A percentile compares a stretch with the other conserved stretches of the same genome.
phyloP scores from a whole-genome alignment of 495 filamentous ascomycete species.

The Xylaria acuta region DNA sequence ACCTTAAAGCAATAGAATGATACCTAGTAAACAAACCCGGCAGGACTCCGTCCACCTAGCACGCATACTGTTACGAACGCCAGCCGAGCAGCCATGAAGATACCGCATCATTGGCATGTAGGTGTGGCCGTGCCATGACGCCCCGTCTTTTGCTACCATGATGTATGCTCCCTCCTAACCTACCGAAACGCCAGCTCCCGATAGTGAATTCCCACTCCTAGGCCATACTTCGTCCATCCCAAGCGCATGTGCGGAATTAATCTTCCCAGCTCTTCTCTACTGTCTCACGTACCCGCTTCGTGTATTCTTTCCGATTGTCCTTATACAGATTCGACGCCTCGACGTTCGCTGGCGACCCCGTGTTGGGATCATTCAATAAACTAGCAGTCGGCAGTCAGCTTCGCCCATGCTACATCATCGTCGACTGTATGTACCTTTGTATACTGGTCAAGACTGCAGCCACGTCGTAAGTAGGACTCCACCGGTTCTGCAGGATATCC shows the following conservation, averaged over 20 bases:
- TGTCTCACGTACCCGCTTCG: constrained; percentile 92
- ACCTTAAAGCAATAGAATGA: constrained; percentile 15
- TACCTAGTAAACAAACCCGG: background rate
- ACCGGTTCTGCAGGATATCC: constrained; percentile 96
- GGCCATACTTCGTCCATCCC: background rate
- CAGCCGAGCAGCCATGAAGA: background rate
- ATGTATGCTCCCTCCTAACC: constrained; percentile 4
- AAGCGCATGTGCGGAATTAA: constrained; percentile 44
- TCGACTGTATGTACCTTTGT: constrained; percentile 71
- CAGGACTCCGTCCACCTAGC: constrained; percentile 6
- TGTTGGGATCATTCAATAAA: constrained; percentile 98
- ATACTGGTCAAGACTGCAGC: constrained; percentile 97
- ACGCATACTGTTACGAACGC: constrained; percentile 20
- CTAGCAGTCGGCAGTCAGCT: constrained; percentile 52
- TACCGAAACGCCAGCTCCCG: constrained; percentile 25
- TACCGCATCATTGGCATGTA: constrained; percentile 4
- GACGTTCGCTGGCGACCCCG: constrained; percentile 94
- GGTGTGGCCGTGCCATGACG: constrained; percentile 4
- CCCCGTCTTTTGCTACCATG: constrained; percentile 10
- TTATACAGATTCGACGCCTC: constrained; percentile 99
- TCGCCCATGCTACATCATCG: background rate
- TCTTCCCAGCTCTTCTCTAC: constrained; percentile 99
- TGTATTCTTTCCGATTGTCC: constrained; percentile 95
- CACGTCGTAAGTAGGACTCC: constrained; percentile 99
- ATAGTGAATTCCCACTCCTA: constrained; percentile 19